These are phyloP conservation scores for Pythium dissimile DNA, from an alignment of 352 stramenopile species.

Conservation along the genomic window DNA sequence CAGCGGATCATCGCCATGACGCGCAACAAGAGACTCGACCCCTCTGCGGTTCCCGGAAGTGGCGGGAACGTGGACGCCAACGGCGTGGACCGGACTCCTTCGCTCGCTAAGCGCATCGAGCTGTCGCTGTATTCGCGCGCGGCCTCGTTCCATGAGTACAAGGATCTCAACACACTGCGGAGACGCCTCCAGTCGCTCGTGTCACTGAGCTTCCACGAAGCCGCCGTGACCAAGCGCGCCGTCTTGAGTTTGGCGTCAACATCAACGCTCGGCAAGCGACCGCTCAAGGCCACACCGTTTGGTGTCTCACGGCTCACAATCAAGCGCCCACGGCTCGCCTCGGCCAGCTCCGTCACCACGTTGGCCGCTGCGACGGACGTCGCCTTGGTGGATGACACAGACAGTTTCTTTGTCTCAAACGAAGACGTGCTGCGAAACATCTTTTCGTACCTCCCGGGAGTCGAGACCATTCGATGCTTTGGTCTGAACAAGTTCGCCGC, in stretches of 20 bases:
- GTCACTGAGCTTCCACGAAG: slow-evolving; percentile 85
- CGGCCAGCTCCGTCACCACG: not conserved
- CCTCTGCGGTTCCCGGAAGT: slow-evolving; percentile 4
- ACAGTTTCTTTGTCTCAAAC: slow-evolving; percentile 63
- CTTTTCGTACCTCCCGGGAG: slow-evolving; percentile 63
- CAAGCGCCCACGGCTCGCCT: slow-evolving; percentile 40
- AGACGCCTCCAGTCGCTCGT: slow-evolving; percentile 79
- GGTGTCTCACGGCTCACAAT: slow-evolving; percentile 57
- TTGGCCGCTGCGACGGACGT: not conserved
- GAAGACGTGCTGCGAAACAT: slow-evolving; percentile 66
- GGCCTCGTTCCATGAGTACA: slow-evolving; percentile 82
- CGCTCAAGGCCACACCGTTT: slow-evolving; percentile 40
- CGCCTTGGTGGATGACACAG: slow-evolving; percentile 5
- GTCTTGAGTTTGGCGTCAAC: slow-evolving; percentile 22
- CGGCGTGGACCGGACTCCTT: slow-evolving; percentile 63
- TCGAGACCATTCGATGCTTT: slow-evolving; percentile 60
- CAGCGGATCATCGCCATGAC: slow-evolving; percentile 88
- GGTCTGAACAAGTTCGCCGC: slow-evolving; percentile 62
- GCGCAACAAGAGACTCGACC: slow-evolving; percentile 50
- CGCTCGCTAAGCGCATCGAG: slow-evolving; percentile 83
- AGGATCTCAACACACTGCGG: slow-evolving; percentile 80
- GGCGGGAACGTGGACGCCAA: slow-evolving; percentile 23
- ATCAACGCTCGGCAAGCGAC: slow-evolving; percentile 51
- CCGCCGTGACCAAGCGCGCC: slow-evolving; percentile 53
- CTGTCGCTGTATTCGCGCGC: slow-evolving; percentile 81